phyloP scores from a whole-genome alignment of 768 basidiomycete species.

The Tremella fuciformis region DNA sequence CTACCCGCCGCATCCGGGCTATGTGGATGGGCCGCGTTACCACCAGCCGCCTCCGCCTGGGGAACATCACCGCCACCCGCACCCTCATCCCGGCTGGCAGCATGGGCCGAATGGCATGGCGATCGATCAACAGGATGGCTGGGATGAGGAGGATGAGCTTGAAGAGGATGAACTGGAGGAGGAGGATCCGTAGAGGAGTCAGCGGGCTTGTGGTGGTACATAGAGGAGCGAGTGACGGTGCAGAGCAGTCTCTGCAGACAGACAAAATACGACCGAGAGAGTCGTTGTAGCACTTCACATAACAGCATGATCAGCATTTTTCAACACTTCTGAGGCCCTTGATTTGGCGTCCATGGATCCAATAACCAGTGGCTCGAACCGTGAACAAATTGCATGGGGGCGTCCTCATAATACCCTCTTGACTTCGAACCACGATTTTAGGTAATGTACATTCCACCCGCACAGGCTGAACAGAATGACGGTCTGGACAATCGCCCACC shows the following conservation, averaged over 20 bases:
- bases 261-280: background rate
- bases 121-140: background rate
- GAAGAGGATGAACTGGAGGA: conserved; percentile 13
- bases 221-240: background rate
- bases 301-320: background rate
- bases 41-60: background rate
- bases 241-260: background rate
- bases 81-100: conserved; percentile 4
- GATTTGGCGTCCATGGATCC: too few relatives aligned
- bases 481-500: conserved; percentile 94
- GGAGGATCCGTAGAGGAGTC: background rate
- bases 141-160: conserved; percentile 3
- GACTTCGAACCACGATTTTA: conserved; percentile 92
- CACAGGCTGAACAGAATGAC: conserved; percentile 83
- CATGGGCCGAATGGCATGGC: conserved; percentile 1
- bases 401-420: conserved; percentile 68
- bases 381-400: too few relatives aligned
- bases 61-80: background rate
- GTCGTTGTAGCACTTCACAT: conserved; percentile 3
- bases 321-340: too few relatives aligned
- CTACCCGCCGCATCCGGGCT: background rate
- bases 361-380: too few relatives aligned
- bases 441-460: conserved; percentile 95
- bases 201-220: background rate
- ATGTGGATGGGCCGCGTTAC: background rate